Evolutionary conservation across 1,284 basidiomycete species (phyloP).

Genomic region (Sporisorium graminicola): DNA sequence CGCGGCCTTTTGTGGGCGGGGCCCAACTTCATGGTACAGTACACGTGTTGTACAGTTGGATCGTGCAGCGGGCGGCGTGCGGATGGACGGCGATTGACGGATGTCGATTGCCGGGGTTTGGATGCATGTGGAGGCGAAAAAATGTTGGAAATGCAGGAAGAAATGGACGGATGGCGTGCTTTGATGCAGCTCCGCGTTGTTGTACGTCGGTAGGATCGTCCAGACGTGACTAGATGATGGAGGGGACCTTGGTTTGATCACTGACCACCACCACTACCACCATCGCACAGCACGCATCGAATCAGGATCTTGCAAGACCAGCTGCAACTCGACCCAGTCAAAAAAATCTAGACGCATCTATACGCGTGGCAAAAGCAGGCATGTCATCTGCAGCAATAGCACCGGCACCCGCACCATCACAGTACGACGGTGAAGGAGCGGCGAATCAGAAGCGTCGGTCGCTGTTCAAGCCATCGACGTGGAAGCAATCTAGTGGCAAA

Average conservation of each 20-base stretch:
- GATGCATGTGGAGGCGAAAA: constrained; percentile 1
- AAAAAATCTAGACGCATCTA: too few species aligned
- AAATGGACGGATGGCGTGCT: not conserved
- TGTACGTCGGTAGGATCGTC: too few species aligned
- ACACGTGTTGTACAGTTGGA: too few species aligned
- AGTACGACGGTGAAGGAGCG: not conserved
- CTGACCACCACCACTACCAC: too few species aligned
- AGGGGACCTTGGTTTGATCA: too few species aligned
- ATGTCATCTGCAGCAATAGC: constrained; percentile 5
- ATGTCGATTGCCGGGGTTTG: not conserved
- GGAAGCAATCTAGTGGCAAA: not conserved
- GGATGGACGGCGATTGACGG: not conserved
- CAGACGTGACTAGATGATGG: too few species aligned
- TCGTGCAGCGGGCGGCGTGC: not conserved
- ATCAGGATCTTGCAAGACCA: too few species aligned
- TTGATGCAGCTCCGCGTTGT: not conserved
- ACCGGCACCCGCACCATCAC: not conserved
- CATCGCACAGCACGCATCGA: too few species aligned
- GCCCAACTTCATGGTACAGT: too few species aligned
- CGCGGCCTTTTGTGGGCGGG: too few species aligned
- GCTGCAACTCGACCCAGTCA: too few species aligned
- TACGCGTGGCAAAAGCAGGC: too few species aligned
- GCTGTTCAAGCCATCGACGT: constrained; percentile 20
- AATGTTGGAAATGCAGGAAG: not conserved
- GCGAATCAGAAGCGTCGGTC: not conserved